Conservation (phyloP, 2,329 filamentous ascomycete species). For the Gnomoniopsis sp. region DNA sequence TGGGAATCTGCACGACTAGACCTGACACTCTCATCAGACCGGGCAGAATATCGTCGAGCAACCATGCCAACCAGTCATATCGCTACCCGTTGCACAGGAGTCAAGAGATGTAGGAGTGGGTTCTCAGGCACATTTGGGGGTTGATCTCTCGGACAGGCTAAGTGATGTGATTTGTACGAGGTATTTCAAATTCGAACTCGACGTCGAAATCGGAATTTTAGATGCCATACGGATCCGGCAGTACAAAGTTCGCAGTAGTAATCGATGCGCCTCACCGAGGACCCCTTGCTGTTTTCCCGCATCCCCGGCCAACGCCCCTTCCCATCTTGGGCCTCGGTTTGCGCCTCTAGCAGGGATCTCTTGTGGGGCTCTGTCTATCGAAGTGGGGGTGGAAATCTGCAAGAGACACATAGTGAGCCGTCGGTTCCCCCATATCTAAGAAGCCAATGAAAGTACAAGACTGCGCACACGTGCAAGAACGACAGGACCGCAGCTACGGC, state of each 20-base stretch:
- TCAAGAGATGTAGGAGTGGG: not conserved
- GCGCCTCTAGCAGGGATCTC: not conserved
- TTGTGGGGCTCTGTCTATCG: not conserved
- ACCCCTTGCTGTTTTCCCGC: not conserved
- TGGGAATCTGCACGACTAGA: not conserved
- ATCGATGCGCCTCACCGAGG: not conserved
- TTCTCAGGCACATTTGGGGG: not conserved
- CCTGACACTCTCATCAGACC: not conserved
- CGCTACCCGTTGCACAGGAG: not conserved
- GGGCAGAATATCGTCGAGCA: not conserved
- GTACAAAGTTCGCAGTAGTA: no score
- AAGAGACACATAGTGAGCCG: not conserved
- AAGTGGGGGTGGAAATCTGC: not conserved
- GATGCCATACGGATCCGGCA: no score
- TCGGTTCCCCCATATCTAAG: slow-evolving; percentile 2
- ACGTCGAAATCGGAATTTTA: no score
- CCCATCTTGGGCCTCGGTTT: not conserved
- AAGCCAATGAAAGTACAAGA: not conserved
- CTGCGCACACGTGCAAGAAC: not conserved
- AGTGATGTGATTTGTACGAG: not conserved
- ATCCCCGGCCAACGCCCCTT: not conserved
- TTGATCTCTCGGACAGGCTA: slow-evolving; percentile 2
- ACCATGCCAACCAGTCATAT: no score
- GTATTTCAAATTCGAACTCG: no score
- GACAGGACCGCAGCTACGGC: slow-evolving; percentile 3